Evolutionary conservation across 1,284 basidiomycete genomes (phyloP), one percentile per base, ranked within the genome.

Genomic region (Vanrija humicola): DNA sequence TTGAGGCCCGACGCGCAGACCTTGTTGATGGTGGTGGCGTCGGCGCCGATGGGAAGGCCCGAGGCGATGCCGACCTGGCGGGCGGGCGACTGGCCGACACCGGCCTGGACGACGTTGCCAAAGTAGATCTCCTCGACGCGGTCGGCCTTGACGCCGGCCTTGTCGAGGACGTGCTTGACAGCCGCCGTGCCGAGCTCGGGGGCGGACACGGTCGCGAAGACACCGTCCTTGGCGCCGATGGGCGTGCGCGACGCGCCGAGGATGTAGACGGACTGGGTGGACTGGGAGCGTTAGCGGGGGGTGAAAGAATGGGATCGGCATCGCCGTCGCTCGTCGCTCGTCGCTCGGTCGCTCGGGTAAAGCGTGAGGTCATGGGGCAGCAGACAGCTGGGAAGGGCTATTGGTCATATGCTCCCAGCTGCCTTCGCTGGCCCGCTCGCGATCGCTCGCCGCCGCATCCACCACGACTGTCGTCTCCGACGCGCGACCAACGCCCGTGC

Each of bases 1-100:
- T 98, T 97, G 82, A 98, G 82, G 53, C 95, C 96, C 59, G 88
- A 92, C 5, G 95, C 95, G 76, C 95, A 98, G 70, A 98, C 90
- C 78, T 98, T 96, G 84, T 99, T 99, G 80, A 99, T 88, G 51
- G 96, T 98, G 40, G 96, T 98, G 18, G 94, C 94, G 79, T 99
- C 96, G 38, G 93, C 93, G 58, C 82, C 82, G 21, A 86, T 77
- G 62, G 84, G 86, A 75, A 96, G 71, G 34, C 75, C 73, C 48
- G 18, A 29, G 51, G 80, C 82, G 64, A 98, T 86, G 14, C 89
- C 92, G 58, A 96, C 94, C 77, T 98, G 95, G 61, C 95, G 86
- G 50, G 95, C 92, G 26, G 95, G 91, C 39, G 89, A 92, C 75
- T 98, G 93, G 48, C 93, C 93, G 48, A 92, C 88, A 68, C 95